phyloP scores from a whole-genome alignment of 768 basidiomycete genomes.

The Boletus rufocinnamomeus region DNA sequence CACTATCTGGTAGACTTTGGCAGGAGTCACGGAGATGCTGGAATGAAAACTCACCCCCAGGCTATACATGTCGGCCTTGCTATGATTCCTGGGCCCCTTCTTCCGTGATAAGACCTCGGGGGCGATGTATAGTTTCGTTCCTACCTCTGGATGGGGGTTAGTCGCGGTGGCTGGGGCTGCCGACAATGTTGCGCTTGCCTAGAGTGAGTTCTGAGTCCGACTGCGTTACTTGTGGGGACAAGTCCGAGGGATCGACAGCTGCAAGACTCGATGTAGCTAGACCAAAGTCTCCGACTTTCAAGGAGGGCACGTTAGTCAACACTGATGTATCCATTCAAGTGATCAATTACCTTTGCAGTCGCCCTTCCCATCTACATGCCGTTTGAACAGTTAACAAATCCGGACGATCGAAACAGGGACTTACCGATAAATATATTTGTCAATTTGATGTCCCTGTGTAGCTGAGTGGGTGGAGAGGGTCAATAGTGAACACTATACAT shows the following conservation, averaged over 20 bases:
- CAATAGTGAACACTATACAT: neutral
- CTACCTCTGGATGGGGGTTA: slow-evolving; percentile 62
- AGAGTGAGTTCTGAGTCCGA: slow-evolving; percentile 74
- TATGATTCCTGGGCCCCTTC: slow-evolving; percentile 70
- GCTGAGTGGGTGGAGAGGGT: slow-evolving; percentile 40
- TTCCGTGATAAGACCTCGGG: slow-evolving; percentile 78
- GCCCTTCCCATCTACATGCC: slow-evolving; percentile 65
- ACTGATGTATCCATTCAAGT: neutral
- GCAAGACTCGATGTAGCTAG: slow-evolving; percentile 82
- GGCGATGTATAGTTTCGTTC: slow-evolving; percentile 89
- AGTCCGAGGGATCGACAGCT: slow-evolving; percentile 73
- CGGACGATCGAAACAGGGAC: slow-evolving; percentile 18
- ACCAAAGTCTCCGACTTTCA: slow-evolving; percentile 87
- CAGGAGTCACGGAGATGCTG: neutral
- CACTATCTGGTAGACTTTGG: slow-evolving; percentile 61
- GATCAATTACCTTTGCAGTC: slow-evolving; percentile 68
- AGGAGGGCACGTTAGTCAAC: neutral
- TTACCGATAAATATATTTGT: slow-evolving; percentile 93
- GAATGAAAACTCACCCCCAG: slow-evolving; percentile 65
- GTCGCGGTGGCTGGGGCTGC: neutral
- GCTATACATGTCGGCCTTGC: slow-evolving; percentile 93
- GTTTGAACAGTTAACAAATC: neutral
- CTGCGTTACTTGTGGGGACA: slow-evolving; percentile 46
- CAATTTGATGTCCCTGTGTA: slow-evolving; percentile 89
- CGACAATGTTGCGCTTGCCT: slow-evolving; percentile 41